These are phyloP conservation scores for Alternaria arbusti DNA, from an alignment of 2,329 filamentous ascomycete species.

Conservation along the genomic window DNA sequence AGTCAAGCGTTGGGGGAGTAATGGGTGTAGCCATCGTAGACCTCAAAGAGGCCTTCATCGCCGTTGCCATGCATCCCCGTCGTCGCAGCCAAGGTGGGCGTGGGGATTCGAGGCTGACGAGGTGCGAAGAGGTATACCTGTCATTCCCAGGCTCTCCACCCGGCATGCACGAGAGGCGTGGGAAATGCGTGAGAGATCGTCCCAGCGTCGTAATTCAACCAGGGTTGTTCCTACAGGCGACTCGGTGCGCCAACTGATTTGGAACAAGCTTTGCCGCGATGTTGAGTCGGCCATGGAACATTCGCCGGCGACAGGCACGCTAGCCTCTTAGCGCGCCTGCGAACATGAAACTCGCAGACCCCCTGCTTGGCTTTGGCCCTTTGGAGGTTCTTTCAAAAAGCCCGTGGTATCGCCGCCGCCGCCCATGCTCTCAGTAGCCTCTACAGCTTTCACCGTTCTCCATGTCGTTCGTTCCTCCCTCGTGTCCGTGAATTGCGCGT, in stretches of 20 bases:
- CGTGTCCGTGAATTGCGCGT: constrained; percentile 2
- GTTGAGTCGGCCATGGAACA: constrained; percentile 1
- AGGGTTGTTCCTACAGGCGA: neutral
- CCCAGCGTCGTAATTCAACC: constrained; percentile 1
- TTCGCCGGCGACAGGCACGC: constrained; percentile 8
- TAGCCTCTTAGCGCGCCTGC: constrained; percentile 1
- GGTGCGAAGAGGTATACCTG: neutral
- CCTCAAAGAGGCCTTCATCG: neutral
- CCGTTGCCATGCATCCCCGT: neutral
- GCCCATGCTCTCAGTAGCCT: neutral
- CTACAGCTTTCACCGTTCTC: neutral
- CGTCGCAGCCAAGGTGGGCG: neutral
- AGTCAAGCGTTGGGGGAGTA: neutral
- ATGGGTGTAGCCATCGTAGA: neutral
- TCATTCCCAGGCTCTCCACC: neutral
- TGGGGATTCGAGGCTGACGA: neutral
- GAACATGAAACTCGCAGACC: constrained; percentile 12
- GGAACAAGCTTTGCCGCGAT: constrained; percentile 7
- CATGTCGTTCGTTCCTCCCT: neutral
- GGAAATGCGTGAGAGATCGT: neutral
- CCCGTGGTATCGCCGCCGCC: neutral
- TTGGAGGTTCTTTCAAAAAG: constrained; percentile 5
- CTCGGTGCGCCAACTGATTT: constrained; percentile 2
- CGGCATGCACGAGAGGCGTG: constrained; percentile 1
- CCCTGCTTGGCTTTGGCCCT: constrained; percentile 9